A percentile compares a stretch with the other conserved stretches of the same genome.
phyloP scores from a whole-genome alignment of 371 early-diverging fungal species.

The Rhizopus microsporus region DNA sequence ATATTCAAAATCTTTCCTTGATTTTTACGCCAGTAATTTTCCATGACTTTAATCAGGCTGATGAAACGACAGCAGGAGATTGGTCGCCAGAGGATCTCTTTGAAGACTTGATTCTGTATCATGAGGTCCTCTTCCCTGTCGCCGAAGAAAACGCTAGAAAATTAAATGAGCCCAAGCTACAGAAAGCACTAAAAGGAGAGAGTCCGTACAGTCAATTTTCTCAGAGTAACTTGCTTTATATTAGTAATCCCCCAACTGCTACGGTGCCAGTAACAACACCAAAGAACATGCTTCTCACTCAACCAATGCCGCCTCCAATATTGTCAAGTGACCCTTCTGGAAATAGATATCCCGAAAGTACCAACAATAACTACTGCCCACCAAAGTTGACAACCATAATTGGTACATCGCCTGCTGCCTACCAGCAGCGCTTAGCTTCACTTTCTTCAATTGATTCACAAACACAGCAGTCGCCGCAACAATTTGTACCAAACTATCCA shows the following conservation, averaged over 20 bases:
- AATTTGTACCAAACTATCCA: neutral
- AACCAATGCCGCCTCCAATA: conserved; percentile 20
- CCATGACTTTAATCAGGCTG: conserved; percentile 47
- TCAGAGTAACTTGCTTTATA: conserved; percentile 24
- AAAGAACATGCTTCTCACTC: conserved; percentile 14
- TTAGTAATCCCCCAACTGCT: neutral
- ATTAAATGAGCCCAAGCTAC: conserved; percentile 15
- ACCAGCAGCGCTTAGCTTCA: conserved; percentile 5
- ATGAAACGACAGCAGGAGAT: conserved; percentile 18
- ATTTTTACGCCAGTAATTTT: conserved; percentile 52
- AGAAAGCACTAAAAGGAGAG: conserved; percentile 18
- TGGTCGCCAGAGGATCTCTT: conserved; percentile 35
- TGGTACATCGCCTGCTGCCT: conserved; percentile 2
- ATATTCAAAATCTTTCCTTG: conserved; percentile 43
- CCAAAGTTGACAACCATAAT: conserved; percentile 17
- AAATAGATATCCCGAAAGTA: neutral
- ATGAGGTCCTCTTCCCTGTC: conserved; percentile 21
- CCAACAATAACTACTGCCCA: conserved; percentile 6
- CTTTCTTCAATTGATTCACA: neutral
- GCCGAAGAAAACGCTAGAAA: conserved; percentile 21
- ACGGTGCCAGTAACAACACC: conserved; percentile 2
- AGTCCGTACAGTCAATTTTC: conserved; percentile 22
- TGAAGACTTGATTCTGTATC: conserved; percentile 30
- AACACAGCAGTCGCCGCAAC: neutral
- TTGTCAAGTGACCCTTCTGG: neutral